Conservation (phyloP, 1,284 basidiomycete genomes). For the Pyrrhoderma lamaoense region DNA sequence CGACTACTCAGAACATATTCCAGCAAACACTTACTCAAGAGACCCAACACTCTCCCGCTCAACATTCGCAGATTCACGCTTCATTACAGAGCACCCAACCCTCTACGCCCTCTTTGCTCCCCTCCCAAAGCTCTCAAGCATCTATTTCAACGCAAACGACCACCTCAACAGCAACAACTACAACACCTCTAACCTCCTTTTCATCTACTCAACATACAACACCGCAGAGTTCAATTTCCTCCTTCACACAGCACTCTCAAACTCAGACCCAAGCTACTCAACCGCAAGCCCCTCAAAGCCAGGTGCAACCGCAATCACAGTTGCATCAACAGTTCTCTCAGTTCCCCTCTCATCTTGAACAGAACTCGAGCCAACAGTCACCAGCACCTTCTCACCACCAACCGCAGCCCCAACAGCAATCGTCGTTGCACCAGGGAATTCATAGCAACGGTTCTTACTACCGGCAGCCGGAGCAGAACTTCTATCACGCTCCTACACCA, state of each 20-base stretch:
- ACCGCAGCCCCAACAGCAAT: slow-evolving; percentile 31
- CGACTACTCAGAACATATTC: slow-evolving; percentile 30
- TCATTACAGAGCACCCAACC: slow-evolving; percentile 31
- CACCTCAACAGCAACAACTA: slow-evolving; percentile 21
- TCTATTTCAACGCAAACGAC: slow-evolving; percentile 13
- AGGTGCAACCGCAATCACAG: slow-evolving; percentile 25
- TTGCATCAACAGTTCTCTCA: slow-evolving; percentile 52
- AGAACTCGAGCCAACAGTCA: slow-evolving; percentile 9
- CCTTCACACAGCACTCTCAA: slow-evolving; percentile 27
- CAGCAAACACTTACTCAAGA: slow-evolving; percentile 45
- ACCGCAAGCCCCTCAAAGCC: slow-evolving; percentile 32
- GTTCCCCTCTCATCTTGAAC: slow-evolving; percentile 55
- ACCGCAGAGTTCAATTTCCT: slow-evolving; percentile 21
- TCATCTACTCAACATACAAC: slow-evolving; percentile 31
- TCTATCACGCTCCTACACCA: slow-evolving; percentile 69
- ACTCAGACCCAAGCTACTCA: slow-evolving; percentile 26
- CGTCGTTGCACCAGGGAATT: slow-evolving; percentile 24
- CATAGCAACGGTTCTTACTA: slow-evolving; percentile 44
- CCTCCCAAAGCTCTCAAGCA: slow-evolving; percentile 23
- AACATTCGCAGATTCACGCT: slow-evolving; percentile 18
- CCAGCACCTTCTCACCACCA: slow-evolving; percentile 35
- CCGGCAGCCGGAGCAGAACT: slow-evolving; percentile 58
- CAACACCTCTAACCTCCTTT: slow-evolving; percentile 34
- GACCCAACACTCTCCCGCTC: slow-evolving; percentile 23
- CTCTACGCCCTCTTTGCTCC: slow-evolving; percentile 33